phyloP scores from a whole-genome alignment of 106 monocot genomes.

The Dendrobium huoshanense region DNA sequence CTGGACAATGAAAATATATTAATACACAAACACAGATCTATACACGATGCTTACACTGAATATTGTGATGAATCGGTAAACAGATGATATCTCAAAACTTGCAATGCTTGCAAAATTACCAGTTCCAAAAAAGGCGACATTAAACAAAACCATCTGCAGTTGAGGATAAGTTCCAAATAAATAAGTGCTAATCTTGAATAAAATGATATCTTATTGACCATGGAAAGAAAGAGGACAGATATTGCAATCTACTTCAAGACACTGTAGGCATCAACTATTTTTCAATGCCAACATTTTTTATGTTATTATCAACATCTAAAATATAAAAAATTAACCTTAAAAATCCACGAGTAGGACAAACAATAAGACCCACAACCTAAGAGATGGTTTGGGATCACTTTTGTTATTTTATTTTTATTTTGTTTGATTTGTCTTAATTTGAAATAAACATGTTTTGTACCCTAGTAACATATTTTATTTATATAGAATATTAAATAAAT shows the following conservation, averaged over 20 bases:
- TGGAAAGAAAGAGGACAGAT: neutral
- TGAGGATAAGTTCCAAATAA: conserved; percentile 4
- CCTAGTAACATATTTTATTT: no score
- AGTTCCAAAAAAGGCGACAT: conserved; percentile 95
- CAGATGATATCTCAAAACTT: conserved; percentile 96
- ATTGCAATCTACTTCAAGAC: neutral
- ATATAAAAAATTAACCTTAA: neutral
- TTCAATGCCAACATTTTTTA: neutral
- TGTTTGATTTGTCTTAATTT: no score
- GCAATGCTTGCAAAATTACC: conserved; percentile 99
- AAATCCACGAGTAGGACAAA: neutral
- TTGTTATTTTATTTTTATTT: no score
- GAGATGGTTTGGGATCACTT: no score
- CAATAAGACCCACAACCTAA: neutral
- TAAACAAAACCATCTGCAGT: conserved; percentile 88
- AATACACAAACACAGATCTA: neutral
- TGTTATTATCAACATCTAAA: neutral
- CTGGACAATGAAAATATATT: neutral
- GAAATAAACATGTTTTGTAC: no score
- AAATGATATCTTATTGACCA: neutral
- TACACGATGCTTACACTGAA: conserved; percentile 61
- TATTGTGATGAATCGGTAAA: conserved; percentile 89
- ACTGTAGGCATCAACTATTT: neutral
- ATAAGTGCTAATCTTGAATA: neutral
- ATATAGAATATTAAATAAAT: no score